Evolutionary conservation across 208 protist species (phyloP), one percentile per base, ranked within the genome.

Genomic region (Lotmaria passim): DNA sequence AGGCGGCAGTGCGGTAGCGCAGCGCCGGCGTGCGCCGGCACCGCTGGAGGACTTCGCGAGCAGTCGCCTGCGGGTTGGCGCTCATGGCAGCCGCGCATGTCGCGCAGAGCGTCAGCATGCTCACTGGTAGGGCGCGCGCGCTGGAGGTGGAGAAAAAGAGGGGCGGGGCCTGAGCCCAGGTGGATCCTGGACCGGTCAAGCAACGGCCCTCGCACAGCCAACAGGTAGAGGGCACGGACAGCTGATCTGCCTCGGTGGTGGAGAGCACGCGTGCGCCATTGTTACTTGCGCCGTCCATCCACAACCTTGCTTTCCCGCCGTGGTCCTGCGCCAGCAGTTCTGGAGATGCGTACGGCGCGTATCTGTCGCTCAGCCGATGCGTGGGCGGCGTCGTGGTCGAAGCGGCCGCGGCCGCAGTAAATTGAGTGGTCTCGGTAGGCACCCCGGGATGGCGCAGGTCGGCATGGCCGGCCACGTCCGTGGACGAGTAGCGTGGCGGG

Each of bases 161-260:
- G n/a, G 48, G 50, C 8, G 58, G 69, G 10, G 69, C 68, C 8
- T 21, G 21, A 14, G 44, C 11, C 73, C 79, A 84, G 47, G 71
- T 70, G n/a, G 60, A 67, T 36, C 78, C 81, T 1, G 65, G 73
- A 0, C 59, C 76, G 7, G 44, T 46, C 7, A 31, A 26, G 43
- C 78, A 87, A 15, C 69, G 41, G 0, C 56, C 58, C 46, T 77
- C 82, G 52, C 85, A 90, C 11, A 90, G 41, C 85, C 85, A 90
- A 56, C 85, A 90, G 43, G 43, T 8, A 31, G 57, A 3, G 6
- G 57, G 26, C 6, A 21, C 0, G 0, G 30, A 24, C 41, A 41
- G 7, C 26, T 2, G 21, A 17, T 24, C 21, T 17, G 30, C 31
- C 15, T 19, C 31, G 30, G 7, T 8, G 7, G 52, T 33, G 31